Conservation (phyloP, 345 rosid species). For the Lepidium didymum region DNA sequence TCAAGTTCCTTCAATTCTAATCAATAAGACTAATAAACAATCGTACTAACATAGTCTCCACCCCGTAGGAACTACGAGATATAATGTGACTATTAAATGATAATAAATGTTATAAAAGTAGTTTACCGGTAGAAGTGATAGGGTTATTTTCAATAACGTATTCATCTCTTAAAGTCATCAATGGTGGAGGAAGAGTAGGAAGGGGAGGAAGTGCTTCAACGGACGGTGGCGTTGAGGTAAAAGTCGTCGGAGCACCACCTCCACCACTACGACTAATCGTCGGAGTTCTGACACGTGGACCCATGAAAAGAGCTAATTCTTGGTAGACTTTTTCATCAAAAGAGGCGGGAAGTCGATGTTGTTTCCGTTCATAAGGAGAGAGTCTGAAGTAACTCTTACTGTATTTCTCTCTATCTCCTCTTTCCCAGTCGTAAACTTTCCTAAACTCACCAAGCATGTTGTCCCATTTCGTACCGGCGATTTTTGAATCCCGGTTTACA, state of each 20-base stretch:
- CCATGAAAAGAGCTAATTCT: conserved; percentile 91
- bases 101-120: background rate
- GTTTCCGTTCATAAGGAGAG: conserved; percentile 87
- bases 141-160: conserved; percentile 6
- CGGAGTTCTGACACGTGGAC: conserved; percentile 63
- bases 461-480: conserved; percentile 98
- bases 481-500: conserved; percentile 78
- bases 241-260: background rate
- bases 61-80: too few relatives aligned
- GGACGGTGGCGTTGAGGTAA: conserved; percentile 5
- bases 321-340: conserved; percentile 95
- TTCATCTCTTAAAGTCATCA: conserved; percentile 20
- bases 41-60: conserved; percentile 1
- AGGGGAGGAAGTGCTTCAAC: conserved; percentile 34
- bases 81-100: conserved; percentile 10
- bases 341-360: conserved; percentile 84
- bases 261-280: background rate
- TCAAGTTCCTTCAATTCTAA: background rate
- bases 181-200: conserved; percentile 51
- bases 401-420: conserved; percentile 53
- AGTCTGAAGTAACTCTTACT: conserved; percentile 96
- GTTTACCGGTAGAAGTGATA: conserved; percentile 14
- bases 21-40: background rate
- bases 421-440: conserved; percentile 94
- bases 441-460: conserved; percentile 97